Evolutionary conservation across 495 filamentous ascomycete genomes (phyloP), one percentile per base, ranked within the genome.

Genomic region (Cercophora samala): DNA sequence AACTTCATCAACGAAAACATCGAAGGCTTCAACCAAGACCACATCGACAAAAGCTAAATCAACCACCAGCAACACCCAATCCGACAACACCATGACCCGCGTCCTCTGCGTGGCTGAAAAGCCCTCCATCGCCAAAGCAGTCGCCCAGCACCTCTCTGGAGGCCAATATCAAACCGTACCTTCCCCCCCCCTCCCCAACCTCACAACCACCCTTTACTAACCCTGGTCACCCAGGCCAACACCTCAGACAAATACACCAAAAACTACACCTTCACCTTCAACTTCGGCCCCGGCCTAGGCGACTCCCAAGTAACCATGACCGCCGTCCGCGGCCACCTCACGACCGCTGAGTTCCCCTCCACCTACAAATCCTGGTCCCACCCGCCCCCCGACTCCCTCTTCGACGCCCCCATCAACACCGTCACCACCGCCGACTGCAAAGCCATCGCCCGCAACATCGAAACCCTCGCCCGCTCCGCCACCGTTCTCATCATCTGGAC

Each of bases 61-160:
- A 46, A 8, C 8, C 6, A 17, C 13, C 37, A 46, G 5, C 37
- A 13, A 46, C 8, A 46, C 37, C 21, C 4, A 56, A 56, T 11
- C 53, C 22, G 4, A 56, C 9, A 56, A 56, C 26, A 54, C 51
- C 52, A 81, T 77, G 76, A 83, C 86, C 69, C 78, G 73, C 68
- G 88, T 96, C 68, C 84, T 99, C 25, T 98, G 96, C 74, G 93
- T 99, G 69, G 95, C 95, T 64, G 95, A 99, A 75, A 99, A 99
- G 79, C 93, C 93, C 63, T 93, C 93, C 42, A 98, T 99, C 65
- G 90, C 95, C 62, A 97, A 93, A 78, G 92, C 95, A 56, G 96
- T 99, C 61, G 90, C 95, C 37, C 85, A 87, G 61, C 94, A 97
- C 80, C 83, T 99, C 60, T 89, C 90, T 22, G 93, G 92, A 62